Conservation (phyloP, 2,329 filamentous ascomycete genomes). For the Colletotrichum tropicale region DNA sequence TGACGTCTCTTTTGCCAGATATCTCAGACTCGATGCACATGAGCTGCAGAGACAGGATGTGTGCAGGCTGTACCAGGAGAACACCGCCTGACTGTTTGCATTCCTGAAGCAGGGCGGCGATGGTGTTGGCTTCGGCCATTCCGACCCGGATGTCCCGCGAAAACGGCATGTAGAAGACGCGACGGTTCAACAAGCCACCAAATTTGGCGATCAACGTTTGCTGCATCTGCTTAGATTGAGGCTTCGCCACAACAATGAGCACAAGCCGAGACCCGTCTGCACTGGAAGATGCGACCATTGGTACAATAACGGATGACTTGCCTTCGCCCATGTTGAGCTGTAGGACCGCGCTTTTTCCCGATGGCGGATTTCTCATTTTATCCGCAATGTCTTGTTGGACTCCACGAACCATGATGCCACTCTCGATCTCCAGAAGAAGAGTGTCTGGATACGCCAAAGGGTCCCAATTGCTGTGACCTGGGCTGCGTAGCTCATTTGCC, state of each 20-base stretch:
- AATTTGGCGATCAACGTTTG: slow-evolving; percentile 60
- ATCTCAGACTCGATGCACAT: slow-evolving; percentile 43
- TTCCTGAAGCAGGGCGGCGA: slow-evolving; percentile 43
- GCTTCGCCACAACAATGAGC: slow-evolving; percentile 68
- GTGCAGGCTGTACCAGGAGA: slow-evolving; percentile 66
- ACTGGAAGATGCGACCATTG: slow-evolving; percentile 61
- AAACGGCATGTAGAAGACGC: slow-evolving; percentile 63
- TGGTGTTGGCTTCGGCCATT: slow-evolving; percentile 28
- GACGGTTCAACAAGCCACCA: slow-evolving; percentile 58
- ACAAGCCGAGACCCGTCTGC: slow-evolving; percentile 56
- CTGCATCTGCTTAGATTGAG: slow-evolving; percentile 65
- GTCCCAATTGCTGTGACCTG: slow-evolving; percentile 62
- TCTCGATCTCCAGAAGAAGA: slow-evolving; percentile 69
- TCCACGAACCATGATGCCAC: slow-evolving; percentile 62
- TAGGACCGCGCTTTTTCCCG: slow-evolving; percentile 55
- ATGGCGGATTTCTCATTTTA: slow-evolving; percentile 54
- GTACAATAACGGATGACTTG: slow-evolving; percentile 72
- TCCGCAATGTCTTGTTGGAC: slow-evolving; percentile 63
- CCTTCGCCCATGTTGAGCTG: slow-evolving; percentile 77
- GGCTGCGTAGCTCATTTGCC: slow-evolving; percentile 49
- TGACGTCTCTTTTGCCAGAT: no score
- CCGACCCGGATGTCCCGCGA: slow-evolving; percentile 50
- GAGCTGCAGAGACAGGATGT: slow-evolving; percentile 67
- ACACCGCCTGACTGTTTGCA: slow-evolving; percentile 59
- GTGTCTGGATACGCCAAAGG: slow-evolving; percentile 59